Conservation (phyloP, 139 green algal species). For the Spirogloea muscicola region DNA sequence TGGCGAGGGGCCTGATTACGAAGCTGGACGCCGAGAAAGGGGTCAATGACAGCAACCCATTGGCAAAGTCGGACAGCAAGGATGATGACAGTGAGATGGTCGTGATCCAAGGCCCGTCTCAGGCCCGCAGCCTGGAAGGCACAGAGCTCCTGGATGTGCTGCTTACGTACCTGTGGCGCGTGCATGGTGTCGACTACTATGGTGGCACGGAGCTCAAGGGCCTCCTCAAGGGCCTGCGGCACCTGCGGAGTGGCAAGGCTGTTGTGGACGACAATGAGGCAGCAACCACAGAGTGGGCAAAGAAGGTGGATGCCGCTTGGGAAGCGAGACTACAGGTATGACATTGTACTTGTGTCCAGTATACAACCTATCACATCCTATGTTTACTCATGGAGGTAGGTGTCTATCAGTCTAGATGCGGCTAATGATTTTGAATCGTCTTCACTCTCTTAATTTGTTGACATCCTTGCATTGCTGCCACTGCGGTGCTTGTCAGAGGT, state of each 20-base stretch:
- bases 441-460: too few species aligned
- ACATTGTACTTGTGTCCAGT: too few species aligned
- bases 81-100: too few species aligned
- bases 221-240: conserved; percentile 23
- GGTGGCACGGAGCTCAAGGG: conserved; percentile 22
- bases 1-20: conserved; percentile 55
- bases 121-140: conserved; percentile 21
- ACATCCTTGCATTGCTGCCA: too few species aligned
- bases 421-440: too few species aligned
- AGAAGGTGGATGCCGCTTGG: conserved; percentile 26
- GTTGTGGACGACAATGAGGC: conserved; percentile 1
- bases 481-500: too few species aligned
- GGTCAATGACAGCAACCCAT: conserved; percentile 46
- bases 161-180: conserved; percentile 84
- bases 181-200: conserved; percentile 90
- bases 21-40: conserved; percentile 77
- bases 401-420: too few species aligned
- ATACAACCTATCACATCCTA: too few species aligned
- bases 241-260: not conserved
- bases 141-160: conserved; percentile 64
- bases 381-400: too few species aligned
- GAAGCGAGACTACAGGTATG: not conserved
- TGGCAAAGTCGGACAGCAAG: too few species aligned
- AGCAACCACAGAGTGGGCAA: conserved; percentile 7
- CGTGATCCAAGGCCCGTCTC: too few species aligned